Percentiles rank a stretch among this genome's conserved stretches.
These are phyloP conservation scores for Earliella scabrosa DNA, from an alignment of 1,284 basidiomycete species.

Conservation along the genomic window DNA sequence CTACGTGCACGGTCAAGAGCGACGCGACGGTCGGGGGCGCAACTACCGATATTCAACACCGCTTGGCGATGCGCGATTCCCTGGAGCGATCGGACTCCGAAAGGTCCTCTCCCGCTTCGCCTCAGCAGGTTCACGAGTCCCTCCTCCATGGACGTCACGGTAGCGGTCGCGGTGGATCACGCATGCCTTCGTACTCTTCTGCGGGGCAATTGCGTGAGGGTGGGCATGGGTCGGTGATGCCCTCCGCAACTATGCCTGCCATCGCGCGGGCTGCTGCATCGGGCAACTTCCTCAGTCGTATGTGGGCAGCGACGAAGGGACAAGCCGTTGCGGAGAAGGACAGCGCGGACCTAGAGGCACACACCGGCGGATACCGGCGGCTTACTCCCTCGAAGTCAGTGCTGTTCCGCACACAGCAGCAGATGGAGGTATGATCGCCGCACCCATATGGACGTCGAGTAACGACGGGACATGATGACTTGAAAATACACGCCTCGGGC, in stretches of 20 bases:
- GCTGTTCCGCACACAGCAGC: constrained; percentile 41
- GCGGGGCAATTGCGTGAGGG: constrained; percentile 24
- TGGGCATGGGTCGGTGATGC: constrained; percentile 26
- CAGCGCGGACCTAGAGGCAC: constrained; percentile 38
- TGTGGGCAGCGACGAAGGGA: constrained; percentile 63
- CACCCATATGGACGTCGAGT: constrained; percentile 13
- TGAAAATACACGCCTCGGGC: constrained; percentile 7
- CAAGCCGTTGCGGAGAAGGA: constrained; percentile 41
- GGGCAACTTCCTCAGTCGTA: constrained; percentile 61
- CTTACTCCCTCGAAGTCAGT: constrained; percentile 51
- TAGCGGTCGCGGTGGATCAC: constrained; percentile 14
- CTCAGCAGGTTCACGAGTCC: constrained; percentile 12
- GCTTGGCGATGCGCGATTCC: constrained; percentile 17
- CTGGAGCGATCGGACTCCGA: constrained; percentile 8
- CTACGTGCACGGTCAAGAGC: constrained; percentile 38
- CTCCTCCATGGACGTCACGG: constrained; percentile 17
- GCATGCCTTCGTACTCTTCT: constrained; percentile 15
- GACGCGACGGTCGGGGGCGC: constrained; percentile 25
- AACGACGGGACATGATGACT: constrained; percentile 21
- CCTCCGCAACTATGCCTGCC: constrained; percentile 50
- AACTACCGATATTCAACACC: constrained; percentile 20
- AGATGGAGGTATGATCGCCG: constrained; percentile 20
- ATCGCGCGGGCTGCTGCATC: constrained; percentile 40
- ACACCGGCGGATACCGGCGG: constrained; percentile 36
- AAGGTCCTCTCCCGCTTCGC: constrained; percentile 18